Percentiles rank a stretch among this genome's conserved stretches.
These are phyloP conservation scores for Penicillium odoratum DNA, from an alignment of 495 filamentous ascomycete genomes.

Conservation along the genomic window DNA sequence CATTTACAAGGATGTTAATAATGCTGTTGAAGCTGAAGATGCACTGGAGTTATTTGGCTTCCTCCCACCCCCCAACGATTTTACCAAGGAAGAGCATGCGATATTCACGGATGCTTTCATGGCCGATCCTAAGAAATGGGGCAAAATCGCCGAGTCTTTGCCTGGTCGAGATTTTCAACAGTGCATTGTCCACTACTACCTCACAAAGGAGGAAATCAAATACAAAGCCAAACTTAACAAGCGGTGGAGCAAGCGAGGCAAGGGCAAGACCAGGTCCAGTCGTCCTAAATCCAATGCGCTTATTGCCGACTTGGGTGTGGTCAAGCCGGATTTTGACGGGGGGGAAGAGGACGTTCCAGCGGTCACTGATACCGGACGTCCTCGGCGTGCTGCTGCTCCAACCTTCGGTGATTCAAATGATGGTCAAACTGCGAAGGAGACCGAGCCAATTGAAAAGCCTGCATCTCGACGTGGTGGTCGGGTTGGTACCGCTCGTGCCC, in stretches of 20 bases:
- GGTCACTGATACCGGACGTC: conserved; percentile 68
- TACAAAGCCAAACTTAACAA: conserved; percentile 81
- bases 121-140: conserved; percentile 86
- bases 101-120: conserved; percentile 78
- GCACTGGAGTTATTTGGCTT: conserved; percentile 72
- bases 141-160: conserved; percentile 76
- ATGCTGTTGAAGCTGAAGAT: conserved; percentile 62
- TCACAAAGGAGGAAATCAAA: conserved; percentile 81
- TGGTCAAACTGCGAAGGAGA: conserved; percentile 45
- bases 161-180: conserved; percentile 74
- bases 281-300: conserved; percentile 74
- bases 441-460: conserved; percentile 58
- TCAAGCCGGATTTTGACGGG: conserved; percentile 55
- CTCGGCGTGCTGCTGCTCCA: conserved; percentile 68
- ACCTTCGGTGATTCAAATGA: conserved; percentile 67
- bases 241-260: conserved; percentile 65
- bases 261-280: conserved; percentile 47
- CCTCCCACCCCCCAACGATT: conserved; percentile 76
- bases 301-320: conserved; percentile 68
- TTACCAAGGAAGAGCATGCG: conserved; percentile 74
- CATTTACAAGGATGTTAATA: conserved; percentile 72
- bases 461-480: conserved; percentile 50
- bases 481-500: conserved; percentile 40
- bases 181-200: conserved; percentile 94
- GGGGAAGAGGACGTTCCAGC: conserved; percentile 49